Conservation (phyloP, 1,139 yeast genomes). For the Yamadazyma sp. region DNA sequence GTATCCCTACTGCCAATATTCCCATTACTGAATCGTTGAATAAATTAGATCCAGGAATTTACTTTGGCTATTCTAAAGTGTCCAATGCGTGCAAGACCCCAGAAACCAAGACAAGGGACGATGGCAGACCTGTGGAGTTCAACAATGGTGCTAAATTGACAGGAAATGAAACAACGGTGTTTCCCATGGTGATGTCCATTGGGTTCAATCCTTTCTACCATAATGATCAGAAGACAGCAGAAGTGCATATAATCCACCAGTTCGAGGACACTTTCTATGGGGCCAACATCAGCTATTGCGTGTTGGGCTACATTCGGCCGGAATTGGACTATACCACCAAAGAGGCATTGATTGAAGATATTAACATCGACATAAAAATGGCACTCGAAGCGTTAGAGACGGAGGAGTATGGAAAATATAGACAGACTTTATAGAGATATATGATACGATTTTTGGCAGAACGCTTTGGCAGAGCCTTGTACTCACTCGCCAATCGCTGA, state of each 20-base stretch:
- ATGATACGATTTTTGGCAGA: neutral
- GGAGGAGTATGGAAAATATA: slow-evolving; percentile 16
- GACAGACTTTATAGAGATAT: neutral
- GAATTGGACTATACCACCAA: slow-evolving; percentile 83
- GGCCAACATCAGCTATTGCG: slow-evolving; percentile 62
- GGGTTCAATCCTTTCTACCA: slow-evolving; percentile 96
- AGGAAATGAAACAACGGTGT: slow-evolving; percentile 39
- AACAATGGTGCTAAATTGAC: slow-evolving; percentile 59
- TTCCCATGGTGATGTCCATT: slow-evolving; percentile 92
- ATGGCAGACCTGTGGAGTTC: slow-evolving; percentile 48
- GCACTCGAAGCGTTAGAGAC: slow-evolving; percentile 51
- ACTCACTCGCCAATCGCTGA: no score
- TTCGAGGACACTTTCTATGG: slow-evolving; percentile 78
- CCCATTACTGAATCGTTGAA: slow-evolving; percentile 56
- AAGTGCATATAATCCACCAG: slow-evolving; percentile 79
- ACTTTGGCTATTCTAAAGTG: slow-evolving; percentile 77
- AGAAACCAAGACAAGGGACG: slow-evolving; percentile 31
- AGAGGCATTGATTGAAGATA: slow-evolving; percentile 86
- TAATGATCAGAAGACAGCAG: slow-evolving; percentile 78
- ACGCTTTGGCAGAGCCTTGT: neutral
- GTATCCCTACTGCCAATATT: slow-evolving; percentile 94
- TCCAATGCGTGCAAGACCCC: slow-evolving; percentile 19
- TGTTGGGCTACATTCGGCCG: slow-evolving; percentile 89
- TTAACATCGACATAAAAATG: slow-evolving; percentile 72
- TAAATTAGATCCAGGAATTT: slow-evolving; percentile 74